Base-by-base conservation (phyloP, 2,329 filamentous ascomycete species). In the Venturia nashicola region DNA sequence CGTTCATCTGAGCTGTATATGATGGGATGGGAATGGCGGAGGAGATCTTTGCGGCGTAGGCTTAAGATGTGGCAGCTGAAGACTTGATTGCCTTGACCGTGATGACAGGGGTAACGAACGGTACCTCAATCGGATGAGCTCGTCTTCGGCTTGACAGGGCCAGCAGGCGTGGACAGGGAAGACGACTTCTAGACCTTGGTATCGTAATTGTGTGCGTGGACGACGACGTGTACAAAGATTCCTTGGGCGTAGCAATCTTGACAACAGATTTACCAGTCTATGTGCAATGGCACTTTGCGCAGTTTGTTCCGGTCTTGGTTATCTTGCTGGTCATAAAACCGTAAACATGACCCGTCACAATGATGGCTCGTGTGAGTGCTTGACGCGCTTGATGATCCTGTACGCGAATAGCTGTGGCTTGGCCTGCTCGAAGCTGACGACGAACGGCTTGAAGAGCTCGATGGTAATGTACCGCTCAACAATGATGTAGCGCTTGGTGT, bases 281-380 rank as follows among this genome's bases (percentile, higher is more conserved):
- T 16, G 48, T 57, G 48, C 59, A 44, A 32, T 63, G 61, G 61
- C 61, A 63, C 61, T 59, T 63, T 16, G 46, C 43, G 61, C 61
- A 63, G 34, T 63, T 44, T 18, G 36, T 23, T 20, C 48, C 46
- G n/a, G 48, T 57, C n/a, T 34, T 59, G 12, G 61, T 63, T 34
- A 63, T 32, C 34, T 46, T 63, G 44, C 43, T 48, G n/a, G 61
- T 63, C 43, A 51, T 63, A 3, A 23, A 44, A n/a, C 61, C 61
- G 48, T 51, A 63, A n/a, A 63, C 61, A 44, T 63, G 32, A 18
- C 39, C 61, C 18, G 51, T 63, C 14, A 39, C 39, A 16, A 51
- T 20, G 36, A 51, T 39, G 40, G 44, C 27, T 51, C 8, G 42
- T 39, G 40, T 46, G 34, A 36, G 39, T n/a, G 36, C 59, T 61